Evolutionary conservation across 2,329 filamentous ascomycete genomes (phyloP).

Genomic region (Exophiala mesophila): DNA sequence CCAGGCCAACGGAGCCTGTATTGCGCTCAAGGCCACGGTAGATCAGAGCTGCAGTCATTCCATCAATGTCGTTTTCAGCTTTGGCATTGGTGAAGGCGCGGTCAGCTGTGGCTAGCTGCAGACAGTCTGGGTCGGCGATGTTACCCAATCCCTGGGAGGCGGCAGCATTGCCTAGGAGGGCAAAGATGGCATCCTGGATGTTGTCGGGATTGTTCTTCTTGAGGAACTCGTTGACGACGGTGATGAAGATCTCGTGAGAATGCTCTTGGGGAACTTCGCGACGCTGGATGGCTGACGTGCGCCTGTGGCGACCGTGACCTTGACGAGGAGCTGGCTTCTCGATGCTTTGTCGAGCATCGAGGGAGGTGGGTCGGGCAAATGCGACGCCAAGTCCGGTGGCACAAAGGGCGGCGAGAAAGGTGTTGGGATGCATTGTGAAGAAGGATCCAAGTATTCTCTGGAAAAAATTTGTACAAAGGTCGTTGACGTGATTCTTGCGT

Average conservation of each 20-base stretch:
- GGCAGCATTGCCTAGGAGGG: conserved; percentile 50
- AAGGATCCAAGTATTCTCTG: too few species aligned
- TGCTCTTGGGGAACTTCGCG: conserved; percentile 57
- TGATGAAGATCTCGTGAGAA: conserved; percentile 49
- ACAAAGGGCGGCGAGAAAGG: conserved; percentile 13
- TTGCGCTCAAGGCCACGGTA: conserved; percentile 57
- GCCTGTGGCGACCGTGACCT: background rate
- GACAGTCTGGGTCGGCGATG: conserved; percentile 52
- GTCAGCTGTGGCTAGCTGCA: conserved; percentile 55
- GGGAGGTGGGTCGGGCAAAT: conserved; percentile 10
- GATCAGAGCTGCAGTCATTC: conserved; percentile 52
- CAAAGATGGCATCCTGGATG: conserved; percentile 49
- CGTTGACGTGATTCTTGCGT: background rate
- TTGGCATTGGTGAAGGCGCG: conserved; percentile 59
- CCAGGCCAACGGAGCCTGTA: conserved; percentile 53
- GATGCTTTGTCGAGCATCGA: background rate
- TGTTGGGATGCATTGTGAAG: conserved; percentile 14
- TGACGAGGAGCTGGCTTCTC: background rate
- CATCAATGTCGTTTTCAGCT: conserved; percentile 46
- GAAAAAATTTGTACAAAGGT: too few species aligned
- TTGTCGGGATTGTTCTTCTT: conserved; percentile 45
- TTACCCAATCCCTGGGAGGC: conserved; percentile 46
- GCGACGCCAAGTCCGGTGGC: conserved; percentile 8
- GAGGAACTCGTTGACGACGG: conserved; percentile 42
- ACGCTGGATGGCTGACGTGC: conserved; percentile 6